Evolutionary conservation across 2,329 filamentous ascomycete species (phyloP).

Genomic region (Neopestalotiopsis clavispora): DNA sequence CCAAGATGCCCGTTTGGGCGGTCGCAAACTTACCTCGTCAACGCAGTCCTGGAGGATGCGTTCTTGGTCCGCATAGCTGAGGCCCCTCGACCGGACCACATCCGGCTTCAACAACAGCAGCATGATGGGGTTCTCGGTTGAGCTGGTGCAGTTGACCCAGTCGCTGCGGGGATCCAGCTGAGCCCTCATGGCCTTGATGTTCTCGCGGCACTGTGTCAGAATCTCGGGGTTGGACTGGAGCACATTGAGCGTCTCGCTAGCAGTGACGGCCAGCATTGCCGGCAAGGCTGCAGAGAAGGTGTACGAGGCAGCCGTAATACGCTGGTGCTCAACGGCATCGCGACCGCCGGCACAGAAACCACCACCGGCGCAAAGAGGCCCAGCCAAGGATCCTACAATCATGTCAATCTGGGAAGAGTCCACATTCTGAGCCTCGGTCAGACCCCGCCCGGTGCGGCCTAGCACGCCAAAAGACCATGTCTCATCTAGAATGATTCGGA

Average conservation of each 20-base stretch:
- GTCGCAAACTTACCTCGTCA: slow-evolving; percentile 78
- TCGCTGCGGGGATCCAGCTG: slow-evolving; percentile 93
- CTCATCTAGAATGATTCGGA: slow-evolving; percentile 95
- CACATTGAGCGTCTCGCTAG: slow-evolving; percentile 86
- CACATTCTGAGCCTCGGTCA: slow-evolving; percentile 96
- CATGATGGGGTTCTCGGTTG: slow-evolving; percentile 84
- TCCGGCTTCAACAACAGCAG: slow-evolving; percentile 84
- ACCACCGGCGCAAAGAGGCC: slow-evolving; percentile 88
- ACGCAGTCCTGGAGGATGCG: slow-evolving; percentile 85
- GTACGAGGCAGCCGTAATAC: slow-evolving; percentile 89
- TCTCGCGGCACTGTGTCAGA: slow-evolving; percentile 78
- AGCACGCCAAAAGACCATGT: slow-evolving; percentile 97
- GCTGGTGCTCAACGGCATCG: slow-evolving; percentile 95
- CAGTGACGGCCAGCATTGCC: slow-evolving; percentile 92
- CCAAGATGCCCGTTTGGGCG: not conserved
- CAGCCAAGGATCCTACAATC: slow-evolving; percentile 92
- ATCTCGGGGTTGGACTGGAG: slow-evolving; percentile 88
- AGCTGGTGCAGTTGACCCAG: slow-evolving; percentile 85
- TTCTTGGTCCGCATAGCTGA: slow-evolving; percentile 80
- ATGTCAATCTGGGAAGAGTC: slow-evolving; percentile 94
- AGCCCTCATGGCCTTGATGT: slow-evolving; percentile 81
- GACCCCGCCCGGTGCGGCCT: slow-evolving; percentile 85
- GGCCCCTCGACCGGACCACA: slow-evolving; percentile 71
- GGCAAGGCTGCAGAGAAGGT: slow-evolving; percentile 95
- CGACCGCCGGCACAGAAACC: slow-evolving; percentile 93